These are phyloP conservation scores for Lentinula raphanica DNA, from an alignment of 768 basidiomycete species.

Conservation along the genomic window DNA sequence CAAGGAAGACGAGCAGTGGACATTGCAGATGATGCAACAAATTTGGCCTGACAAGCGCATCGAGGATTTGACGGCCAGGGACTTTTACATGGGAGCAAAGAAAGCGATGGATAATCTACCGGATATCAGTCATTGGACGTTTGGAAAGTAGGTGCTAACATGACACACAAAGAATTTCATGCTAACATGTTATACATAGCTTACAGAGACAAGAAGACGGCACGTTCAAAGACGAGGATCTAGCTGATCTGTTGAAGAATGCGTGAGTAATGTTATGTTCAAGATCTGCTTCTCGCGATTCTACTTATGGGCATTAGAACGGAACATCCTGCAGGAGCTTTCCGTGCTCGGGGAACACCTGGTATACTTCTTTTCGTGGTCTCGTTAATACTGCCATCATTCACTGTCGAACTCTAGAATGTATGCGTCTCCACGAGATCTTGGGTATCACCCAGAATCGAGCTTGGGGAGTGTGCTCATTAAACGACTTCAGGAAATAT, in stretches of 20 bases:
- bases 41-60: conserved; percentile 50
- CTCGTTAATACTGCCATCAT: neutral
- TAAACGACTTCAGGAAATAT: conserved; percentile 83
- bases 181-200: conserved; percentile 26
- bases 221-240: conserved; percentile 62
- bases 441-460: conserved; percentile 81
- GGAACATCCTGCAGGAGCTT: conserved; percentile 64
- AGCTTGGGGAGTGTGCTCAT: conserved; percentile 73
- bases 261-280: conserved; percentile 37
- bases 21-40: conserved; percentile 38
- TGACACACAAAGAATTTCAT: neutral
- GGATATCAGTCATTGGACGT: conserved; percentile 58
- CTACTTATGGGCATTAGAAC: conserved; percentile 37
- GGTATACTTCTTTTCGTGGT: conserved; percentile 19
- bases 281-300: neutral
- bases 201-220: conserved; percentile 56
- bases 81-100: conserved; percentile 46
- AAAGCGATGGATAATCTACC: conserved; percentile 36
- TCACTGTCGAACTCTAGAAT: conserved; percentile 21
- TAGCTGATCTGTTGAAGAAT: conserved; percentile 61
- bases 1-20: conserved; percentile 66
- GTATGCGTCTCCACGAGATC: conserved; percentile 74
- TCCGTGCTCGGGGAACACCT: conserved; percentile 75
- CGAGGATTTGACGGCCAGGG: conserved; percentile 39
- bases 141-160: conserved; percentile 43